Evolutionary conservation across 2,329 filamentous ascomycete species (phyloP).

Genomic region (Diaporthe aspalathi): DNA sequence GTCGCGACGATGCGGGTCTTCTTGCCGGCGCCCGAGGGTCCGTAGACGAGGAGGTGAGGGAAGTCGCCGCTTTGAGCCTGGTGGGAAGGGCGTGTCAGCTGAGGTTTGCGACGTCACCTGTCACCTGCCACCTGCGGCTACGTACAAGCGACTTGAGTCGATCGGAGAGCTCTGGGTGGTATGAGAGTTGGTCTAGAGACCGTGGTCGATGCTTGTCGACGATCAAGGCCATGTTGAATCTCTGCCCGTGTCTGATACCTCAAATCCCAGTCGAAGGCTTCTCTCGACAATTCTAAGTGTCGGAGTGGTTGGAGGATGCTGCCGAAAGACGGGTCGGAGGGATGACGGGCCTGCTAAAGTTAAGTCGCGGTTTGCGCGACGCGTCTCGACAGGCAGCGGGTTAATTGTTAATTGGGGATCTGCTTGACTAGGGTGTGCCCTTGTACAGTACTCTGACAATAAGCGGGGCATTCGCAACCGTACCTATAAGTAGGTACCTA

Average conservation of each 20-base stretch:
- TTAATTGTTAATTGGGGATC: not conserved
- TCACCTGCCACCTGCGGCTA: not conserved
- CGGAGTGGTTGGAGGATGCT: not conserved
- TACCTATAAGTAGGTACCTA: too few relatives aligned
- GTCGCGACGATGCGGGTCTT: constrained; percentile 98
- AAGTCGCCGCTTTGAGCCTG: constrained; percentile 98
- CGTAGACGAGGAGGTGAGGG: constrained; percentile 96
- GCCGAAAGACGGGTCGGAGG: constrained; percentile 18
- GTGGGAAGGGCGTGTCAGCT: constrained; percentile 36
- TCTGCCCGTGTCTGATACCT: constrained; percentile 30
- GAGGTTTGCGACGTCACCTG: too few relatives aligned
- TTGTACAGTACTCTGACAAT: not conserved
- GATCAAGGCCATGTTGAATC: constrained; percentile 70
- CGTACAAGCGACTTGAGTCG: constrained; percentile 86
- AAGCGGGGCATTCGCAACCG: not conserved
- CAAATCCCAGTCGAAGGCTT: not conserved
- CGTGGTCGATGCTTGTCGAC: constrained; percentile 80
- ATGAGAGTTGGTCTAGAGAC: constrained; percentile 82
- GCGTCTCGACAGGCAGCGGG: constrained; percentile 12
- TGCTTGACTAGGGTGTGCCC: constrained; percentile 6
- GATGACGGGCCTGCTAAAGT: constrained; percentile 39
- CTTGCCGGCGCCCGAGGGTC: constrained; percentile 95
- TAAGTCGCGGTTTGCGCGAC: constrained; percentile 27
- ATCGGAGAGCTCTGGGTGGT: constrained; percentile 89
- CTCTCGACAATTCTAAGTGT: not conserved